A percentile compares a stretch with the other conserved stretches of the same genome.
Evolutionary conservation across 345 rosid genomes (phyloP).

Genomic region (Bruguiera sexangula): DNA sequence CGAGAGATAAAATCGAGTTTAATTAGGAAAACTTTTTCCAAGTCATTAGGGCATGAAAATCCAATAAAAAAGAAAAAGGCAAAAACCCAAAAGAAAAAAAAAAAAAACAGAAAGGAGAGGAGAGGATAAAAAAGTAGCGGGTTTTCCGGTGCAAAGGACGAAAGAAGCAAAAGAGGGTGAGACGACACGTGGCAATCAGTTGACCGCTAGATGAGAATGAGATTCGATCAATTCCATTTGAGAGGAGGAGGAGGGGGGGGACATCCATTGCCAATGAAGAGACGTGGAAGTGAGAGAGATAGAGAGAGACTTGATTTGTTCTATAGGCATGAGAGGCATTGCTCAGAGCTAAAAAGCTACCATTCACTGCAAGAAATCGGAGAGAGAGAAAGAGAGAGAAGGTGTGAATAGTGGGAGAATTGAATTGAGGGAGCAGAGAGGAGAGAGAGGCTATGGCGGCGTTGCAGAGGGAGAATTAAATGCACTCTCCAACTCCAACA

Average conservation of each 20-base stretch:
- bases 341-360: conserved; percentile 18
- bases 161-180: conserved; percentile 11
- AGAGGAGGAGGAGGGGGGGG: conserved; percentile 11
- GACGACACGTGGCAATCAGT: conserved; percentile 21
- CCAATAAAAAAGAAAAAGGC: background rate
- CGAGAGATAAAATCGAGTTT: too few relatives aligned
- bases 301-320: conserved; percentile 17
- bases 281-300: conserved; percentile 9
- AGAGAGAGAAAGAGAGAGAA: conserved; percentile 31
- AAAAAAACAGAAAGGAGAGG: too few relatives aligned
- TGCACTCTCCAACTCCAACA: conserved; percentile 4
- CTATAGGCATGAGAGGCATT: conserved; percentile 24
- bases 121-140: conserved; percentile 29
- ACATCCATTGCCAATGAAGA: conserved; percentile 17
- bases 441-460: conserved; percentile 54
- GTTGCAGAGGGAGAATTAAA: conserved; percentile 48
- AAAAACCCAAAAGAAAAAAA: background rate
- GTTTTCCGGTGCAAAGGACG: conserved; percentile 48
- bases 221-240: conserved; percentile 11
- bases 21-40: too few relatives aligned
- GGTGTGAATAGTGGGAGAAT: conserved; percentile 25
- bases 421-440: conserved; percentile 38
- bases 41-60: background rate
- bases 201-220: conserved; percentile 34
- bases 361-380: conserved; percentile 24